Base-by-base conservation (phyloP, 352 stramenopile species). In the Thalassiosira pacifica region DNA sequence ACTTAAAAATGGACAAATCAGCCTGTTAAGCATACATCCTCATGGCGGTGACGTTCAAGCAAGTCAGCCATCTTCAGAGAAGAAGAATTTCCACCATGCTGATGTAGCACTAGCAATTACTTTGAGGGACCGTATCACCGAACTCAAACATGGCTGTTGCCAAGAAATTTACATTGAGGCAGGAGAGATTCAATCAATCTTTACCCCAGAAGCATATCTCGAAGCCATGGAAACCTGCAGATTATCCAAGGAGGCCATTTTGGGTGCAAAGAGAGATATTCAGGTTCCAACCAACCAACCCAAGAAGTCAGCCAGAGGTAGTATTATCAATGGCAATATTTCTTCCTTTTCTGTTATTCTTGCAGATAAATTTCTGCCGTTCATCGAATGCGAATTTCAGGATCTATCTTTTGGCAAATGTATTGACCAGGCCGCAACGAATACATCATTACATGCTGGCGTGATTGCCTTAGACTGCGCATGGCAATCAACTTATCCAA, bases 401-500 rank as follows among this genome's bases (percentile, higher is more conserved):
- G 69, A 83, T 80, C 16, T 83, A 53, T 37, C 67, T 34, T 42
- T 87, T 76, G 53, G 70, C 66, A 74, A 80, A 69, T 73, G 67
- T 55, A 65, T 31, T 18, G 26, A 60, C 45, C 18, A 71, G 40
- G 57, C 32, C 53, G 24, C 31, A 60, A 82, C 45, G 22, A 76
- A 75, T 19, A 82, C 63, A 45, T 76, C 61, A n/a, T 59, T 90
- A 3, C 61, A 59, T 18, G 72, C 80, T 32, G 37, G 66, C 18
- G 57, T 22, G 29, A 32, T 88, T 1, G 63, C 32, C 1, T 32
- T 87, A 16, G 69, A 89, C 24, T 90, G 79, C 79, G 71, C 85
- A 40, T 88, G 76, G 52, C 64, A 87, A 29, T 83, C 85, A 83
- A 81, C 81, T 27, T 93, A 93, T 78, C 88, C 88, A 61, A 65